Evolutionary conservation across 2,329 filamentous ascomycete genomes (phyloP), one percentile per base, ranked within the genome.

Genomic region (Fusarium sp.): DNA sequence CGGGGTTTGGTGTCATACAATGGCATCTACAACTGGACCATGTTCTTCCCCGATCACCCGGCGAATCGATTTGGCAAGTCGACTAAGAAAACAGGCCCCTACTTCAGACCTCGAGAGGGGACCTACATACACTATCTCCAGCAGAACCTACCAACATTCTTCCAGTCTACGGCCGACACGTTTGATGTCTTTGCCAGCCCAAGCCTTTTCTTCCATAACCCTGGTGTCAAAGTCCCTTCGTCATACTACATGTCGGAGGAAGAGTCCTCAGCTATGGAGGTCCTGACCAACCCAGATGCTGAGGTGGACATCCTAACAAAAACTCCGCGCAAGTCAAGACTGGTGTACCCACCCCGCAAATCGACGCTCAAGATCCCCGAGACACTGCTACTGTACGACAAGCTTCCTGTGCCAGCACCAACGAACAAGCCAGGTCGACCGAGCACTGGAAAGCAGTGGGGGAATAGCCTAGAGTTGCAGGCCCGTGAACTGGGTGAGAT

Each of bases 11-110:
- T 88, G 18, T 83, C 84, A 10, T 85, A 85, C 76, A 88, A 91
- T 68, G 88, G 87, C 41, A 82, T 91, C 60, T 91, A 88, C 78
- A 85, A 91, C 78, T 91, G 88, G 89, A 88, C 87, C 58, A 85
- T 82, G 75, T 87, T 89, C 61, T 80, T 88, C 13, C 85, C 85
- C 0, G 82, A 85, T 66, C 85, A 89, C 59, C 81, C 80, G 9
- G 76, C 83, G 63, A 83, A 87, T 69, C 72, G 58, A 8, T 56
- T 70, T 2, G 52, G 67, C 12, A 73, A 63, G 28, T 57, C 47
- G 15, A 54, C 41, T 18, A 75, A 69, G 52, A 59, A 37, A 11
- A 57, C 72, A 11, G 52, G 71, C 26, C 26, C 38, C 28, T 58
- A 62, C 49, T 43, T 42, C 43, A 47, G 41, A 12, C 53, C 70